These are phyloP conservation scores for Clavispora carvajalis DNA, from an alignment of 805 yeast species.

Conservation along the genomic window DNA sequence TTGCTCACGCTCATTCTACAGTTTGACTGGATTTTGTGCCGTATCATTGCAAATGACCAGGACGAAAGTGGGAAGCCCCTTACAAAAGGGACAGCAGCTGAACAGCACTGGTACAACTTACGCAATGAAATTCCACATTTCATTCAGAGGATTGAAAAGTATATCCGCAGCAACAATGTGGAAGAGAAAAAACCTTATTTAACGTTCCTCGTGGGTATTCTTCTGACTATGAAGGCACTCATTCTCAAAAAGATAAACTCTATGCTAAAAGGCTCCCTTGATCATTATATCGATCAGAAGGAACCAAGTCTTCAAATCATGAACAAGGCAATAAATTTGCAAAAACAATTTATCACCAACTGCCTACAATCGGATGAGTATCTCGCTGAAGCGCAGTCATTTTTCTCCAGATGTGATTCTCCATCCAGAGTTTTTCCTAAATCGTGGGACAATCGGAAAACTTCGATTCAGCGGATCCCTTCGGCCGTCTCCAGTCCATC, in stretches of 20 bases:
- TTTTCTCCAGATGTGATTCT: slow-evolving; percentile 18
- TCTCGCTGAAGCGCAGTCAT: slow-evolving; percentile 25
- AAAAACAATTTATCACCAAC: slow-evolving; percentile 22
- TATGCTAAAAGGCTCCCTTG: neutral
- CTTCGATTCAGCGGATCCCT: neutral
- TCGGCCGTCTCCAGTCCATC: slow-evolving; percentile 14
- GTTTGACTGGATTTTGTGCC: slow-evolving; percentile 14
- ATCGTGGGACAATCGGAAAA: slow-evolving; percentile 22
- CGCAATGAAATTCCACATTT: slow-evolving; percentile 9
- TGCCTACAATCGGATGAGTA: slow-evolving; percentile 17
- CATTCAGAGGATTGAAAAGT: slow-evolving; percentile 12
- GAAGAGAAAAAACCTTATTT: slow-evolving; percentile 11
- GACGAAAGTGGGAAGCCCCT: slow-evolving; percentile 3
- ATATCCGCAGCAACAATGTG: slow-evolving; percentile 9
- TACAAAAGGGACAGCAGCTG: neutral
- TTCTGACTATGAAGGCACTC: slow-evolving; percentile 25
- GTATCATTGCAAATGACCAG: slow-evolving; percentile 6
- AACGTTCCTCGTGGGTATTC: slow-evolving; percentile 19
- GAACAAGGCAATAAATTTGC: slow-evolving; percentile 23
- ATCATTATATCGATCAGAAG: slow-evolving; percentile 1
- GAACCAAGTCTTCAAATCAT: slow-evolving; percentile 12
- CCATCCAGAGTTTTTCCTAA: slow-evolving; percentile 27
- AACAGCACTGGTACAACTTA: slow-evolving; percentile 11
- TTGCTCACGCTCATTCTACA: slow-evolving; percentile 15
- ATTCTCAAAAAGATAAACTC: slow-evolving; percentile 28